Evolutionary conservation across 2,329 filamentous ascomycete genomes (phyloP).

Genomic region (Xylariaceae sp.): DNA sequence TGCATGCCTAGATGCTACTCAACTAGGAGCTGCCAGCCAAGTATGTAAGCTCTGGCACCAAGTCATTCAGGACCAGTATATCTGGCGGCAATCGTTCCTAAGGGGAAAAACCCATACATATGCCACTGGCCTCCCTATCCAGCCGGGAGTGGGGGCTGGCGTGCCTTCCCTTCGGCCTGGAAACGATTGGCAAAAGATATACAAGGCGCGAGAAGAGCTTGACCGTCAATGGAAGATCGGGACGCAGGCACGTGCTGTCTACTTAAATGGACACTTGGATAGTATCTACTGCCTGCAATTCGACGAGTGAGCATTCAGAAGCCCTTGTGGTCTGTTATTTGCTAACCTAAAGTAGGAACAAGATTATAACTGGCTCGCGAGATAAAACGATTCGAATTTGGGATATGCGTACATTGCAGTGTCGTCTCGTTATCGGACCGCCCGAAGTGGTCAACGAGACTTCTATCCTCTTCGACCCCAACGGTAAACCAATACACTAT

Average conservation of each 20-base stretch:
- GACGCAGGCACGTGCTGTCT: constrained; percentile 75
- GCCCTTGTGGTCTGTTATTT: not conserved
- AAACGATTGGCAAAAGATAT: constrained; percentile 87
- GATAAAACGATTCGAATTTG: constrained; percentile 96
- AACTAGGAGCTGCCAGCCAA: constrained; percentile 54
- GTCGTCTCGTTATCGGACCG: constrained; percentile 84
- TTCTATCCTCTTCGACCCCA: constrained; percentile 57
- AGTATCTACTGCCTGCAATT: constrained; percentile 99
- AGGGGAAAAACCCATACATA: constrained; percentile 66
- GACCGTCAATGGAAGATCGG: constrained; percentile 80
- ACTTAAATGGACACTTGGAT: constrained; percentile 91
- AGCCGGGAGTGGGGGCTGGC: constrained; percentile 62
- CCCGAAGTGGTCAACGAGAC: constrained; percentile 64
- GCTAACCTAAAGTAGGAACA: constrained; percentile 66
- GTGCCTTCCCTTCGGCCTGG: constrained; percentile 60
- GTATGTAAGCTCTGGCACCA: constrained; percentile 60
- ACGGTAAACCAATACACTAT: constrained; percentile 60
- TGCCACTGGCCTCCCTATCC: constrained; percentile 60
- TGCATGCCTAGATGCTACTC: constrained; percentile 59
- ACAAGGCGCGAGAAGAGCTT: constrained; percentile 75
- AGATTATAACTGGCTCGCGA: constrained; percentile 95
- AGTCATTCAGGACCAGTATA: constrained; percentile 58
- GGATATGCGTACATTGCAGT: constrained; percentile 90
- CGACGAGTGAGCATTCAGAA: constrained; percentile 72
- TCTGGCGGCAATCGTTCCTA: constrained; percentile 69